Base-by-base conservation (phyloP, 768 basidiomycete genomes). In the Candolleomyces efflorescens region DNA sequence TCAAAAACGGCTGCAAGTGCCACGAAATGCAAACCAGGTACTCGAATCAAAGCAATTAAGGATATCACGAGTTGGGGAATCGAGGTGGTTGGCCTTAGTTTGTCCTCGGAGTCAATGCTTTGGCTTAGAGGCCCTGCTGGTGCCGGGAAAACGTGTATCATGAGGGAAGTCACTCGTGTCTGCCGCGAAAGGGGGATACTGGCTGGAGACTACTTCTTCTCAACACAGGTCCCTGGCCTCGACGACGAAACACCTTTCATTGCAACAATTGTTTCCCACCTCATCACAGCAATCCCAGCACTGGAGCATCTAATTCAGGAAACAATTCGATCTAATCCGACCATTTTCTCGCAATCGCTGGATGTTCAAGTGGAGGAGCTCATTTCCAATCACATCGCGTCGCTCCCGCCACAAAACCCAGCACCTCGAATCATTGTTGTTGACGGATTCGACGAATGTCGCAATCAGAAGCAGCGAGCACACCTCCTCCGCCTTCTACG, bases 391-490 rank as follows among this genome's bases (percentile, higher is more conserved):
- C 26, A 38, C 18, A 39, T 17, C 17, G 17, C 9, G 9, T 17
- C 17, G 38, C 17, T 17, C 38, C 17, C 38, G 9, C 38, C 38
- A 39, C 38, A 9, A 9, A 39, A 39, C 9, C 17, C 17, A 17
- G 38, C 38, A n/a, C n/a, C n/a, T n/a, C n/a, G n/a, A n/a, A n/a
- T n/a, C 38, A 41, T 56, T n/a, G 37, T 56, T 2, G 36, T 62
- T n/a, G 61, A 62, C 41, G 61, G 61, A 5, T 41, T 60, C 15
- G 61, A 62, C 46, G 61, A 62, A 41, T 62, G 61, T 36, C 48
- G 49, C 3, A 39, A 52, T 7, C 10, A 9, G 12, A 32, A 32
- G 9, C 24, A 57, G 36, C 36, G 49, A 4, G 13, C 4, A 26
- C 37, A 51, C 15, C 49, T 57, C 20, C 38, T 57, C 13, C 10